These are phyloP conservation scores for Macrotyloma uniflorum DNA, from an alignment of 306 rosid species.

Conservation along the genomic window DNA sequence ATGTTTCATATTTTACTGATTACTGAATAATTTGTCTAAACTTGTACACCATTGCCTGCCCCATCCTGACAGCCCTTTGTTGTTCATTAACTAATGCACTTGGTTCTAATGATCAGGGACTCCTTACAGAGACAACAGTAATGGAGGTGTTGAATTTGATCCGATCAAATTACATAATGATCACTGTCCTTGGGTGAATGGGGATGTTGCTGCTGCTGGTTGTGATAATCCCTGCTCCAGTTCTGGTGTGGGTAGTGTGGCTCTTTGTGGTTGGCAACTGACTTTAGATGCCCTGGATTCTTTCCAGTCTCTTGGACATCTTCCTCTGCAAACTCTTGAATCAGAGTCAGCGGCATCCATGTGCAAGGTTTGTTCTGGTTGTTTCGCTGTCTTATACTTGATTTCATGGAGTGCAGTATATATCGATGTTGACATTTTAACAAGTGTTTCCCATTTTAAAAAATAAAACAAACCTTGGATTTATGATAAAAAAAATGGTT, in stretches of 20 bases:
- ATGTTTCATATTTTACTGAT: constrained; percentile 8
- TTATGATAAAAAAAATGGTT: constrained; percentile 16
- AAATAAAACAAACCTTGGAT: background rate
- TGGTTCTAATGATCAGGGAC: constrained; percentile 58
- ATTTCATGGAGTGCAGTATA: constrained; percentile 10
- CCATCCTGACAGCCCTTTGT: constrained; percentile 7
- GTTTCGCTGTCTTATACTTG: background rate
- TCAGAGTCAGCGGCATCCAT: constrained; percentile 97
- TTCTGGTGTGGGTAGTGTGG: constrained; percentile 61
- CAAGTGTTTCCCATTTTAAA: constrained; percentile 4
- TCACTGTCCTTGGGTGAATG: constrained; percentile 98
- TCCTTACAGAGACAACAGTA: constrained; percentile 78
- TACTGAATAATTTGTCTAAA: constrained; percentile 10
- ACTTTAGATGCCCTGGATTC: constrained; percentile 90
- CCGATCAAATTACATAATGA: constrained; percentile 88
- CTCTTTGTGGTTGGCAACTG: constrained; percentile 96
- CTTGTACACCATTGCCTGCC: constrained; percentile 11
- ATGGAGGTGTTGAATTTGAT: constrained; percentile 81
- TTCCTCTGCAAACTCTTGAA: constrained; percentile 76
- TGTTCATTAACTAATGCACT: constrained; percentile 30
- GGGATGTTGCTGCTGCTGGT: constrained; percentile 97
- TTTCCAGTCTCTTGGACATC: constrained; percentile 72
- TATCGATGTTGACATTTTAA: constrained; percentile 28
- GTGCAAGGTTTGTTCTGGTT: constrained; percentile 71
- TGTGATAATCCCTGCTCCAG: constrained; percentile 50